A percentile compares a stretch with the other conserved stretches of the same genome.
Evolutionary conservation across 495 filamentous ascomycete genomes (phyloP).

Genomic region (Tricharina praecox): DNA sequence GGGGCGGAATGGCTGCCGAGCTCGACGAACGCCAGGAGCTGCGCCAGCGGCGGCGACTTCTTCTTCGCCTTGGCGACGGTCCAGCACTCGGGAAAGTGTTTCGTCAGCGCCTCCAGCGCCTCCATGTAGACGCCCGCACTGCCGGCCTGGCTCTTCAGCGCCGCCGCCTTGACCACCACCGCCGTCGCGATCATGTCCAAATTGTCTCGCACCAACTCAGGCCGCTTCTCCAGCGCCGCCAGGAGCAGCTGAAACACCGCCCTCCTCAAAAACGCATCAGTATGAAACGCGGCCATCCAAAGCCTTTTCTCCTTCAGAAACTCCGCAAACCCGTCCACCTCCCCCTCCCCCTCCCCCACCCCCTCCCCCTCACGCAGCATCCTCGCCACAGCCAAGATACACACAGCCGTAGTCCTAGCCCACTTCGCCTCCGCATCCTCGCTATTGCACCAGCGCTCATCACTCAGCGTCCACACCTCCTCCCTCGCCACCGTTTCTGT

Average conservation of each 20-base stretch:
- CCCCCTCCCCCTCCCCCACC: constrained; percentile 36
- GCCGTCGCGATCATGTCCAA: constrained; percentile 45
- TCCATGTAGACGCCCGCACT: constrained; percentile 55
- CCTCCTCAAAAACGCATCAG: constrained; percentile 56
- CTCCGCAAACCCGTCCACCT: constrained; percentile 32
- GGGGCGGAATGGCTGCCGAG: constrained; percentile 63
- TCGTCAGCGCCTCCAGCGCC: constrained; percentile 45
- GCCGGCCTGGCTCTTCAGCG: constrained; percentile 47
- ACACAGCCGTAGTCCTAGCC: constrained; percentile 54
- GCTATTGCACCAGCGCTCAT: constrained; percentile 61
- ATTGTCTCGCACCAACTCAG: constrained; percentile 33
- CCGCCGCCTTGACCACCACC: constrained; percentile 52
- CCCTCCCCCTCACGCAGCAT: constrained; percentile 8
- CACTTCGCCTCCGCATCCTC: constrained; percentile 80
- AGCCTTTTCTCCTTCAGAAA: constrained; percentile 50
- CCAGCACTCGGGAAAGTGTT: constrained; percentile 53
- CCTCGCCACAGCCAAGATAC: constrained; percentile 12
- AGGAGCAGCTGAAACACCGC: constrained; percentile 51
- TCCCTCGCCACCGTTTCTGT: constrained; percentile 59
- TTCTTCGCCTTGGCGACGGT: constrained; percentile 34
- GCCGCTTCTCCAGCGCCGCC: constrained; percentile 40
- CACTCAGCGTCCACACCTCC: constrained; percentile 63
- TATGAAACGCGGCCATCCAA: constrained; percentile 53
- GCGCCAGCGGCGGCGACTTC: constrained; percentile 47
- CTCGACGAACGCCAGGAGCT: constrained; percentile 56